Percentiles rank a stretch among this genome's conserved stretches.
phyloP scores from a whole-genome alignment of 371 early-diverging fungal genomes.

The Rhizopus arrhizus region DNA sequence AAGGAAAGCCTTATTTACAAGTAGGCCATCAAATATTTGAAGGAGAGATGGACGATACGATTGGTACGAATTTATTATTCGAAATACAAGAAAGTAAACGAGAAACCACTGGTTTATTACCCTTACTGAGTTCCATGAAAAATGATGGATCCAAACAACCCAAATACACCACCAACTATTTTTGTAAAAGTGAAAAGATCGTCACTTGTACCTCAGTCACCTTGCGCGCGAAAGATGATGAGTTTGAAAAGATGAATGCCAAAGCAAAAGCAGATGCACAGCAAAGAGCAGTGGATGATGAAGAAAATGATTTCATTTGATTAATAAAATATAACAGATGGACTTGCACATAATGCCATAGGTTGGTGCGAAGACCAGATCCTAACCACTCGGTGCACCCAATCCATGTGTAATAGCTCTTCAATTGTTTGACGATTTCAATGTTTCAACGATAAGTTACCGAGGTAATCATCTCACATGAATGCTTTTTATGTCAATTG shows the following conservation, averaged over 20 bases:
- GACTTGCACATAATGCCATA: slow-evolving; percentile 37
- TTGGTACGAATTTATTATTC: slow-evolving; percentile 30
- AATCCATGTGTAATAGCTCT: slow-evolving; percentile 29
- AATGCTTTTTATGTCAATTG: slow-evolving; percentile 43
- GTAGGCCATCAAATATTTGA: slow-evolving; percentile 19
- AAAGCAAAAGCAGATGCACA: neutral
- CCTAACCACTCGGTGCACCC: slow-evolving; percentile 38
- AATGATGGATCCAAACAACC: slow-evolving; percentile 8
- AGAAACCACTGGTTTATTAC: slow-evolving; percentile 17
- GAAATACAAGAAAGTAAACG: slow-evolving; percentile 22
- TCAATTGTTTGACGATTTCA: slow-evolving; percentile 45
- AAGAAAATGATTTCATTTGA: neutral
- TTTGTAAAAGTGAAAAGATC: slow-evolving; percentile 17
- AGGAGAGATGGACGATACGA: slow-evolving; percentile 28
- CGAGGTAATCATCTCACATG: slow-evolving; percentile 37
- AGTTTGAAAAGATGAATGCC: neutral
- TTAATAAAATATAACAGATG: slow-evolving; percentile 22
- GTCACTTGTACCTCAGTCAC: slow-evolving; percentile 11
- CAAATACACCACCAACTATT: slow-evolving; percentile 1
- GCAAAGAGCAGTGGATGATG: neutral
- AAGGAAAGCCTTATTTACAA: slow-evolving; percentile 25
- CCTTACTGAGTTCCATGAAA: slow-evolving; percentile 25
- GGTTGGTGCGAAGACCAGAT: slow-evolving; percentile 31
- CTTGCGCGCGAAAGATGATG: neutral
- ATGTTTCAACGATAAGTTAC: slow-evolving; percentile 35